A percentile compares a stretch with the other conserved stretches of the same genome.
These are phyloP conservation scores for Citrus trifoliata DNA, from an alignment of 345 rosid species.

Conservation along the genomic window DNA sequence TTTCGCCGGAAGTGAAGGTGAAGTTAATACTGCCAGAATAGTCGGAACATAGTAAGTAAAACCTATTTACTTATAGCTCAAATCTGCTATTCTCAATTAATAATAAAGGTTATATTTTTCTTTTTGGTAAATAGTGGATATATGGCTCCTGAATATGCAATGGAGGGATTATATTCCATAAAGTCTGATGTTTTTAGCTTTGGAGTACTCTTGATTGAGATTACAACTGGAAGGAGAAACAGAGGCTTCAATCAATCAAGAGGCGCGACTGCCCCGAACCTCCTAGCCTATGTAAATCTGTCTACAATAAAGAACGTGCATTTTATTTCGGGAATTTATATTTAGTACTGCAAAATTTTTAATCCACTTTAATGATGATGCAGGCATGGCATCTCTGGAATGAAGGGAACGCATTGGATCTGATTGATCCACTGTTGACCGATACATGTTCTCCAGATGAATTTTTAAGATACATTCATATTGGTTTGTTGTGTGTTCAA, in stretches of 20 bases:
- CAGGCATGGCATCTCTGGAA: constrained; percentile 68
- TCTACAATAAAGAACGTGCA: background rate
- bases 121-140: constrained; percentile 36
- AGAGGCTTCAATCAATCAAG: constrained; percentile 16
- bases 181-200: constrained; percentile 63
- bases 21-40: constrained; percentile 38
- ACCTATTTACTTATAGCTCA: background rate
- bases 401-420: constrained; percentile 36
- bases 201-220: constrained; percentile 57
- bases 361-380: background rate
- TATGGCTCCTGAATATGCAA: constrained; percentile 57
- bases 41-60: constrained; percentile 46
- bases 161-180: constrained; percentile 42
- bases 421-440: constrained; percentile 41
- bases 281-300: constrained; percentile 40
- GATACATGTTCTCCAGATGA: constrained; percentile 33
- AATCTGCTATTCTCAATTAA: background rate
- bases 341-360: background rate
- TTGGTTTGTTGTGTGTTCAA: constrained; percentile 17
- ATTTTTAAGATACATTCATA: constrained; percentile 48
- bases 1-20: constrained; percentile 29
- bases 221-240: constrained; percentile 44
- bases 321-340: background rate
- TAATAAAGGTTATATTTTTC: background rate
- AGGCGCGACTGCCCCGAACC: constrained; percentile 16